Evolutionary conservation across 768 basidiomycete genomes (phyloP).

Genomic region (Trametes meyenii): DNA sequence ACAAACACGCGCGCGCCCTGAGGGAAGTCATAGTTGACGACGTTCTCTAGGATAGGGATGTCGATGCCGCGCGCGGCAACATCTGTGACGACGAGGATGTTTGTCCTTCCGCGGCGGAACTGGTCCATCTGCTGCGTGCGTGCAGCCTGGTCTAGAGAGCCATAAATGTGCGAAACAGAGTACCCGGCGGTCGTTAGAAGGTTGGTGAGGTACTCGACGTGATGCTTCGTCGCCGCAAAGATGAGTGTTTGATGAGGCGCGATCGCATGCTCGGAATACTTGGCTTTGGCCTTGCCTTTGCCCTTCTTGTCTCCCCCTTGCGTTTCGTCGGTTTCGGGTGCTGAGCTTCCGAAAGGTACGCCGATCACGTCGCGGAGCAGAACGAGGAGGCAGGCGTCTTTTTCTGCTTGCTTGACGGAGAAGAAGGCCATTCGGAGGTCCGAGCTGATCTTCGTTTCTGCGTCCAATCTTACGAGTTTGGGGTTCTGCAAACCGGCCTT

Average conservation of each 20-base stretch:
- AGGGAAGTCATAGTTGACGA: constrained; percentile 98
- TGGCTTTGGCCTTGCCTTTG: constrained; percentile 55
- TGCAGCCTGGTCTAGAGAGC: constrained; percentile 90
- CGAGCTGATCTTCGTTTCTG: constrained; percentile 92
- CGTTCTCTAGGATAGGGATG: constrained; percentile 94
- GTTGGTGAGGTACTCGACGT: constrained; percentile 90
- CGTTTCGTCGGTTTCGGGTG: constrained; percentile 32
- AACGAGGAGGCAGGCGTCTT: constrained; percentile 86
- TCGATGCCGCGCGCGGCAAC: constrained; percentile 98
- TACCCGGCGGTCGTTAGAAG: constrained; percentile 84
- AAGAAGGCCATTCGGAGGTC: constrained; percentile 97
- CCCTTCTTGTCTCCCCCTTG: constrained; percentile 41
- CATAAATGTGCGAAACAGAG: constrained; percentile 91
- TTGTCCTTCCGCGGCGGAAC: constrained; percentile 80
- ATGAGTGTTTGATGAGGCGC: constrained; percentile 91
- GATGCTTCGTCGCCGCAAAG: constrained; percentile 97
- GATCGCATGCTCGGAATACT: constrained; percentile 47
- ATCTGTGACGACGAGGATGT: constrained; percentile 93
- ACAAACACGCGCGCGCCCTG: constrained; percentile 92
- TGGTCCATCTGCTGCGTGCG: constrained; percentile 88
- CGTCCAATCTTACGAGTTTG: constrained; percentile 93
- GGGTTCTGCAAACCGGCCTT: constrained; percentile 94
- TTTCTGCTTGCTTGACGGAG: constrained; percentile 88
- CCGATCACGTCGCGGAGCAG: constrained; percentile 87
- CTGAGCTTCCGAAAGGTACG: constrained; percentile 60